Evolutionary conservation across 2,329 filamentous ascomycete species (phyloP), one percentile per base, ranked within the genome.

Genomic region (Mycogone perniciosa): DNA sequence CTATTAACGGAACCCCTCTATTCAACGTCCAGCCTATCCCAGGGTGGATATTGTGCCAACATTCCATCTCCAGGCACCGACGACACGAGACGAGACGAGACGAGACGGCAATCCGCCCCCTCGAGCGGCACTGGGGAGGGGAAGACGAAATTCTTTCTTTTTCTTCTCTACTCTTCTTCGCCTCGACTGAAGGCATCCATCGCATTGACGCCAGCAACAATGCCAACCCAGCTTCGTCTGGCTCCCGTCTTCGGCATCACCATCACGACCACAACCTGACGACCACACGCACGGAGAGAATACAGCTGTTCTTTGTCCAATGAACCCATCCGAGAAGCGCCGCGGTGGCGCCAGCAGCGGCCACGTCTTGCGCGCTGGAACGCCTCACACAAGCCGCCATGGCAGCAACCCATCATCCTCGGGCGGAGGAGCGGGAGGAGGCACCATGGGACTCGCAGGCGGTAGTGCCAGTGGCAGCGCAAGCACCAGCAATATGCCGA

Each of bases 241-340:
- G 56, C 56, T 48, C 57, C 57, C 50, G 51, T 61, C 56, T 56
- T 61, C 57, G 57, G 57, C 59, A 56, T 54, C 27, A 53, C 52
- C 40, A 57, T 31, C 3, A 52, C 26, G 11, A 47, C 42, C 27
- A 34, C 59, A 55, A 59, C 59, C 56, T 63, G 60, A 64, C 57
- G 56, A 53, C 43, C 29, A 20, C 6, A 29, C 38, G 37, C 27
- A 7, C 34, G 8, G 31, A 31, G 48, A 33, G 31, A 43, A 34
- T 26, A 13, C 34, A 27, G 10, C 13, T 42, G 10, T 20, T 30
- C 6, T 33, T 11, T 13, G 9, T 37, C 31, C 20, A 20, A 75
- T 74, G 71, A 70, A 66, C 55, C 57, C 64, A 41, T 63, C 72
- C 43, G 72, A 77, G 53, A 76, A 74, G 64, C 72, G 73, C 59